phyloP scores from a whole-genome alignment of 805 yeast species.

The Lipomyces spencermartinsiae region DNA sequence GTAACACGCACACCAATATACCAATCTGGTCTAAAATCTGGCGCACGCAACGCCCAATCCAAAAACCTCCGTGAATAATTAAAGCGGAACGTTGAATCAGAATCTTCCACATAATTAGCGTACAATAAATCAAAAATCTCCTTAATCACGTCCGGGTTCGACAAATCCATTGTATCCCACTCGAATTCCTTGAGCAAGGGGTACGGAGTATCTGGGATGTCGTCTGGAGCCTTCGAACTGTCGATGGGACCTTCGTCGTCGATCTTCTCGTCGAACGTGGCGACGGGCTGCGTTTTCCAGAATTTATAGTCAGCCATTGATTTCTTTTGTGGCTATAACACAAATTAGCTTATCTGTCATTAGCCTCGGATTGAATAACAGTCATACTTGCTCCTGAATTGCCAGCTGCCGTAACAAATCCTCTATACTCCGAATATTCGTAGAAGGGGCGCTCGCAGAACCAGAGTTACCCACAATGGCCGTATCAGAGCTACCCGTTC shows the following conservation, averaged over 20 bases:
- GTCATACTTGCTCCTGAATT: conserved; percentile 10
- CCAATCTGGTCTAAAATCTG: conserved; percentile 91
- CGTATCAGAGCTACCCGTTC: background rate
- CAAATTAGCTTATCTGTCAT: conserved; percentile 5
- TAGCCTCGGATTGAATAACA: background rate
- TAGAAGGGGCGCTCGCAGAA: background rate
- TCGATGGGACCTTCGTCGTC: conserved; percentile 85
- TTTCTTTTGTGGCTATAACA: conserved; percentile 35
- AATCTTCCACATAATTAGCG: conserved; percentile 94
- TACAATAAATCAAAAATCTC: conserved; percentile 82
- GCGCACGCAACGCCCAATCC: conserved; percentile 92
- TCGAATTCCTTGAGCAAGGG: conserved; percentile 81
- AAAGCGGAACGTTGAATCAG: conserved; percentile 89
- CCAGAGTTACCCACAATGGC: conserved; percentile 3
- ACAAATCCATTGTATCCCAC: conserved; percentile 82
- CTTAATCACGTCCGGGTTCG: conserved; percentile 60
- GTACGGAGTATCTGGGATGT: conserved; percentile 72
- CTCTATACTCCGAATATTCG: conserved; percentile 17
- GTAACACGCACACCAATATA: conserved; percentile 91
- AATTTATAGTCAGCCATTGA: conserved; percentile 89
- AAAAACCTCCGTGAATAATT: conserved; percentile 83
- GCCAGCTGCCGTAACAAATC: conserved; percentile 27
- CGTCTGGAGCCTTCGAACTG: conserved; percentile 65
- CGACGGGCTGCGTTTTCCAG: conserved; percentile 98
- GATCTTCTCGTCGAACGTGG: conserved; percentile 71